phyloP scores from a whole-genome alignment of 2,329 filamentous ascomycete genomes.

The Calonectria montana region DNA sequence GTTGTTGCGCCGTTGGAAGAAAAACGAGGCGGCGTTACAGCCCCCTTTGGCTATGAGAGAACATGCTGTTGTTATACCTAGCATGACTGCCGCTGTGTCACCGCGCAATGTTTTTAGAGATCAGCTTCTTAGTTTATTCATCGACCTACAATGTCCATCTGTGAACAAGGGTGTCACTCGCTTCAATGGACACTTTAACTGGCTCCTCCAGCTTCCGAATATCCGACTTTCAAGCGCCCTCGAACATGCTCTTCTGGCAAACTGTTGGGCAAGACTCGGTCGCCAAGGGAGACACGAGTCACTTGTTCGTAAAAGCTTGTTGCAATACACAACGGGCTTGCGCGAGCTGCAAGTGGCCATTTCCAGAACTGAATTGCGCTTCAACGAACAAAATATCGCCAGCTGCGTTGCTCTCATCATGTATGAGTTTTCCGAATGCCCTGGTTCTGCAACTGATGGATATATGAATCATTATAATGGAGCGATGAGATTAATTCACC shows the following conservation, averaged over 20 bases:
- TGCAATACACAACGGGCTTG: slow-evolving; percentile 7
- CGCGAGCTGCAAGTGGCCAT: slow-evolving; percentile 17
- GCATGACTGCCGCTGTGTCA: not conserved
- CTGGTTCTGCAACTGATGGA: not conserved
- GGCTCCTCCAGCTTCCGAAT: slow-evolving; percentile 7
- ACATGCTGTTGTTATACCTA: not conserved
- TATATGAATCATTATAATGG: slow-evolving; percentile 23
- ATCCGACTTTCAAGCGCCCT: slow-evolving; percentile 5
- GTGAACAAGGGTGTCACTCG: not conserved
- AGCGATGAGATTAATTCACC: slow-evolving; percentile 11
- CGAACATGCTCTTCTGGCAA: slow-evolving; percentile 16
- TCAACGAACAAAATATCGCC: slow-evolving; percentile 14
- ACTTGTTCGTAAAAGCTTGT: not conserved
- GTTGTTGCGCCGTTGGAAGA: slow-evolving; percentile 10
- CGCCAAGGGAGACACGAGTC: not conserved
- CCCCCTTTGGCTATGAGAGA: not conserved
- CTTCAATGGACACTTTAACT: slow-evolving; percentile 11
- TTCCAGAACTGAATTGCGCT: not conserved
- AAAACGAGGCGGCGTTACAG: not conserved
- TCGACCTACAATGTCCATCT: slow-evolving; percentile 12
- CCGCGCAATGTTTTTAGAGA: slow-evolving; percentile 7
- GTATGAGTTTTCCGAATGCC: slow-evolving; percentile 22
- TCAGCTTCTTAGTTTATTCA: slow-evolving; percentile 2
- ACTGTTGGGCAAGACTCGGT: slow-evolving; percentile 12
- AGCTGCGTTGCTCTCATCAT: slow-evolving; percentile 20